Evolutionary conservation across 2,329 filamentous ascomycete species (phyloP).

Genomic region (Emmonsia crescens): DNA sequence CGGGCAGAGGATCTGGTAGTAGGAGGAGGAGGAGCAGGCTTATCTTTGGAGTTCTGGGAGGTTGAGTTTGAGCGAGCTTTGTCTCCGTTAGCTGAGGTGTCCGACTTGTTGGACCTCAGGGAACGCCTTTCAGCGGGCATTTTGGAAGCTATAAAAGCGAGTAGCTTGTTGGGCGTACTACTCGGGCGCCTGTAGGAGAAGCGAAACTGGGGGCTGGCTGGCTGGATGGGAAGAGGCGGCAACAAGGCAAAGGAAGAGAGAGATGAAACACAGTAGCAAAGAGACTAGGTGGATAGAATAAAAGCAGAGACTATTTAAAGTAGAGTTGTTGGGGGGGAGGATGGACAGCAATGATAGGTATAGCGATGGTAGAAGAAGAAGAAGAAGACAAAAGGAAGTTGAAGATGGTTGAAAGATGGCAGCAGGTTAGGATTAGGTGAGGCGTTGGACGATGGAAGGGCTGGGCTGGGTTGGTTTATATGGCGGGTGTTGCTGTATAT

Average conservation of each 20-base stretch:
- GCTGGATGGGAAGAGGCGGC: background rate
- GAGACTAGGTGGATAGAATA: background rate
- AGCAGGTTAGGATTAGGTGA: background rate
- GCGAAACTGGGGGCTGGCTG: background rate
- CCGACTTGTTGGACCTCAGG: constrained; percentile 38
- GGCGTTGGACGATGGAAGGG: background rate
- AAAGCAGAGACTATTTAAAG: background rate
- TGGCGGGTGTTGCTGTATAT: too few species aligned
- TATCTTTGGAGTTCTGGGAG: constrained; percentile 37
- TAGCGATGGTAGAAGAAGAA: background rate
- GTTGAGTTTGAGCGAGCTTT: constrained; percentile 34
- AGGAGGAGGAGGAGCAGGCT: constrained; percentile 32
- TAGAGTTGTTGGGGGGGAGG: background rate
- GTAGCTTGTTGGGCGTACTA: constrained; percentile 11
- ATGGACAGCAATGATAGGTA: background rate
- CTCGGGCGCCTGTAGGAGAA: background rate
- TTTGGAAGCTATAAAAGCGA: constrained; percentile 25
- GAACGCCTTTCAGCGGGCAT: constrained; percentile 39
- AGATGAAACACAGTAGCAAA: background rate
- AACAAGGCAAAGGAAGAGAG: background rate
- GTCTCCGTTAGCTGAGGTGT: constrained; percentile 38
- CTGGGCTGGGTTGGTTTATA: background rate
- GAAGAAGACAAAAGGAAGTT: background rate
- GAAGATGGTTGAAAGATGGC: background rate
- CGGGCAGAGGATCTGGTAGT: constrained; percentile 11